Percentiles rank a stretch among this genome's conserved stretches.
Conservation (phyloP, 495 filamentous ascomycete species). For the Pyrenula massariospora region DNA sequence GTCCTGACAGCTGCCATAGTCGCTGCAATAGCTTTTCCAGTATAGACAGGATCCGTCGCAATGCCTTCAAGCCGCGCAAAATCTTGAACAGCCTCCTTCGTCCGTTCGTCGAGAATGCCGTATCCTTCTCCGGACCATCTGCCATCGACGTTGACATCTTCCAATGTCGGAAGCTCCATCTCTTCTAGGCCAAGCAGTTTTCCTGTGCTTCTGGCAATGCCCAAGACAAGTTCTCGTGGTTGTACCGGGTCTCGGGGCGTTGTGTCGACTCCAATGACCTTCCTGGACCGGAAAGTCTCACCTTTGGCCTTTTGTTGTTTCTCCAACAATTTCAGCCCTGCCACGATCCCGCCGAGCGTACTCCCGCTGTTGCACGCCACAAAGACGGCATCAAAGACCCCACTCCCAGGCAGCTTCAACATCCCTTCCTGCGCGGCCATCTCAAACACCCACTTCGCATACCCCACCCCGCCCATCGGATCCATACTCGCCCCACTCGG, state of each 20-base stretch:
- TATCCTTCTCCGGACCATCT: conserved; percentile 23
- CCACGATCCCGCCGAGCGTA: conserved; percentile 25
- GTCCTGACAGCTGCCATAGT: conserved; percentile 19
- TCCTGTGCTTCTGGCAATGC: conserved; percentile 19
- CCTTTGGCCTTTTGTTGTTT: conserved; percentile 3
- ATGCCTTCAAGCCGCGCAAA: conserved; percentile 21
- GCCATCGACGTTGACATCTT: conserved; percentile 24
- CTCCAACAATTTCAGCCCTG: conserved; percentile 25
- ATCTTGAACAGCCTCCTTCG: conserved; percentile 9
- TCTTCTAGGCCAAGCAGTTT: conserved; percentile 17
- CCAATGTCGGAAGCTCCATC: conserved; percentile 12
- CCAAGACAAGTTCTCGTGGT: conserved; percentile 20
- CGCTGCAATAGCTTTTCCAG: conserved; percentile 20
- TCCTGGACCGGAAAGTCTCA: conserved; percentile 2
- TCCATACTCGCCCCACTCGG: conserved; percentile 29
- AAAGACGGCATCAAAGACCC: conserved; percentile 24
- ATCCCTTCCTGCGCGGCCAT: conserved; percentile 21
- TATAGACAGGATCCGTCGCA: conserved; percentile 28
- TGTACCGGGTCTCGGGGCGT: conserved; percentile 21
- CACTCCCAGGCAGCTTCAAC: conserved; percentile 8
- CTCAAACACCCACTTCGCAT: conserved; percentile 26
- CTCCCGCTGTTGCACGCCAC: conserved; percentile 29
- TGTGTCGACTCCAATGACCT: conserved; percentile 22
- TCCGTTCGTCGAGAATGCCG: conserved; percentile 18
- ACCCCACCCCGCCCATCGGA: conserved; percentile 26